Evolutionary conservation across 371 early-diverging fungal genomes (phyloP).

Genomic region (Syncephalastrum sp.): DNA sequence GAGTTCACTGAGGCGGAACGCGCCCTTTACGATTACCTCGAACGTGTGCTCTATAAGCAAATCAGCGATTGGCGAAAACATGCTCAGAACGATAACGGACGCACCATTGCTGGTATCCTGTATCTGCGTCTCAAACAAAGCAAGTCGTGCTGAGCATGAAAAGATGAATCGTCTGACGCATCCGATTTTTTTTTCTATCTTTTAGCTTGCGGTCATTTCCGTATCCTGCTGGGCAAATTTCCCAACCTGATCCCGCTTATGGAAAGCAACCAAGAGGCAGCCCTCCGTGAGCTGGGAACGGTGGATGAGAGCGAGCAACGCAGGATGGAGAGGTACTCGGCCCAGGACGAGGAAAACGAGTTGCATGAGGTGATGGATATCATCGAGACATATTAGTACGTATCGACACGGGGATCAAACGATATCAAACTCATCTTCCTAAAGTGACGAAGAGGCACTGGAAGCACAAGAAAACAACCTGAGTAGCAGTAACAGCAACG

Average conservation of each 20-base stretch:
- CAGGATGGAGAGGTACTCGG: neutral
- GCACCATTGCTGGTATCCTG: constrained; percentile 22
- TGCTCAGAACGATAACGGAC: constrained; percentile 14
- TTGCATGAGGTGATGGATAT: constrained; percentile 26
- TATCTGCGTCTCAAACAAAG: constrained; percentile 44
- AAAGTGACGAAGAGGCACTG: constrained; percentile 30
- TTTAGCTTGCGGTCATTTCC: constrained; percentile 37
- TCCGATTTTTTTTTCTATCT: neutral
- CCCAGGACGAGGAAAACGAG: constrained; percentile 26
- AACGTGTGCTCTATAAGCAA: constrained; percentile 32
- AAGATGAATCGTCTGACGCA: neutral
- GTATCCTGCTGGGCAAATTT: constrained; percentile 34
- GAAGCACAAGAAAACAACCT: constrained; percentile 16
- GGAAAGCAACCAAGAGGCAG: constrained; percentile 3
- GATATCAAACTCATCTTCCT: neutral
- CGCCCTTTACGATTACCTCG: constrained; percentile 44
- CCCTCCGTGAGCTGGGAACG: neutral
- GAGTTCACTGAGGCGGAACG: constrained; percentile 36
- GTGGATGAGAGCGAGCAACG: constrained; percentile 13
- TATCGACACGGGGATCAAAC: neutral
- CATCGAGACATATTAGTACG: constrained; percentile 41
- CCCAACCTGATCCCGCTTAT: constrained; percentile 33
- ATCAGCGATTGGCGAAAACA: constrained; percentile 12
- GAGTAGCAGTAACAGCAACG: neutral
- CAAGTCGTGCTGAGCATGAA: constrained; percentile 5